These are phyloP conservation scores for Trametes cinnabarina DNA, from an alignment of 768 basidiomycete species.

Conservation along the genomic window DNA sequence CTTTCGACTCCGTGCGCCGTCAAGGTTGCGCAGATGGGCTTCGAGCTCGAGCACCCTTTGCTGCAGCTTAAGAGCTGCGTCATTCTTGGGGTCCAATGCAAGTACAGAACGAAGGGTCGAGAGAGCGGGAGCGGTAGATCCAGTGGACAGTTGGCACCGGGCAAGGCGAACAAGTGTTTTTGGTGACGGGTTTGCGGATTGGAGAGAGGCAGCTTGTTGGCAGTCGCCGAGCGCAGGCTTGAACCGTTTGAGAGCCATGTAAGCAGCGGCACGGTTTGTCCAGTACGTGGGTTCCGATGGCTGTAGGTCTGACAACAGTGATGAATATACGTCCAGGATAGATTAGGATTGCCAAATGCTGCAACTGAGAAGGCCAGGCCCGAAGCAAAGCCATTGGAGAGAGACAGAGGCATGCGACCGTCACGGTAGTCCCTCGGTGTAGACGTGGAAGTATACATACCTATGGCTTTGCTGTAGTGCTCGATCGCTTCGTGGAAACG, in stretches of 20 bases:
- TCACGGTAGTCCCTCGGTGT: too few species aligned
- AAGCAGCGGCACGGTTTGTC: slow-evolving; percentile 84
- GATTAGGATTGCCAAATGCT: neutral
- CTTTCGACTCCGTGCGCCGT: slow-evolving; percentile 50
- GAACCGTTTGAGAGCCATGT: slow-evolving; percentile 80
- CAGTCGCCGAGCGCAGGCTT: slow-evolving; percentile 74
- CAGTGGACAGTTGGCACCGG: slow-evolving; percentile 80
- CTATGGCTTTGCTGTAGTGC: slow-evolving; percentile 73
- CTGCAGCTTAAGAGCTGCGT: slow-evolving; percentile 57
- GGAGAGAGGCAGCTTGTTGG: slow-evolving; percentile 66
- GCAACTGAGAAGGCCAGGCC: too few species aligned
- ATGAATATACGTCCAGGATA: neutral
- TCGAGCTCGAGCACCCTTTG: slow-evolving; percentile 61
- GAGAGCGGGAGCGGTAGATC: slow-evolving; percentile 62
- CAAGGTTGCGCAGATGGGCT: slow-evolving; percentile 62
- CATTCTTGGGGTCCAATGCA: slow-evolving; percentile 59
- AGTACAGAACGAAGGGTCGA: slow-evolving; percentile 64
- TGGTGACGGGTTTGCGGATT: slow-evolving; percentile 55
- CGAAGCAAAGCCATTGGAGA: too few species aligned
- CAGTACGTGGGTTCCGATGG: slow-evolving; percentile 66
- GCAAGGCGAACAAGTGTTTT: slow-evolving; percentile 85
- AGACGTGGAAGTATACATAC: slow-evolving; percentile 41
- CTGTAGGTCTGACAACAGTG: slow-evolving; percentile 23
- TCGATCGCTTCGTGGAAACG: slow-evolving; percentile 69
- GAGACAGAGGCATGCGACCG: too few species aligned